Percentiles rank a stretch among this genome's conserved stretches.
These are phyloP conservation scores for Trichoderma sp. DNA, from an alignment of 2,329 filamentous ascomycete genomes.

Conservation along the genomic window DNA sequence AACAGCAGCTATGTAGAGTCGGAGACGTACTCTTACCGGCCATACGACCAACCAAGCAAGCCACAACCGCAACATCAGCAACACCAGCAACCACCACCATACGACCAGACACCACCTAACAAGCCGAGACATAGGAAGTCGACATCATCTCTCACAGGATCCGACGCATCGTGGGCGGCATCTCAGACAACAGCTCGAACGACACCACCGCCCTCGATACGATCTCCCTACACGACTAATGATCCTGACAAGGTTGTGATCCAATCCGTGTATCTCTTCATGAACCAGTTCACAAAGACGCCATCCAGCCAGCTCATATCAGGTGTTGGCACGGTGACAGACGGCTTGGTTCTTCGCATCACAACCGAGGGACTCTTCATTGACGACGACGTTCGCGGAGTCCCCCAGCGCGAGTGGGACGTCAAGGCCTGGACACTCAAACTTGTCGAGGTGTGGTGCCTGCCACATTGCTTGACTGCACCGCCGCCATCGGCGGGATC, in stretches of 20 bases:
- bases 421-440: slow-evolving; percentile 98
- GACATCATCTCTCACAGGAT: slow-evolving; percentile 66
- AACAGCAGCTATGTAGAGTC: slow-evolving; percentile 53
- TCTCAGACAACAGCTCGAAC: slow-evolving; percentile 82
- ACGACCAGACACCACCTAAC: slow-evolving; percentile 50
- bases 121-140: slow-evolving; percentile 32
- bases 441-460: slow-evolving; percentile 83
- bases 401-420: slow-evolving; percentile 97
- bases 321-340: slow-evolving; percentile 79
- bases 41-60: slow-evolving; percentile 58
- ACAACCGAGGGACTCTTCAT: slow-evolving; percentile 95
- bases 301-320: slow-evolving; percentile 87
- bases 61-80: background rate
- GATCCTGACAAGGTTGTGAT: slow-evolving; percentile 97
- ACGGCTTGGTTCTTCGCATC: slow-evolving; percentile 87
- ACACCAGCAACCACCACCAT: slow-evolving; percentile 30
- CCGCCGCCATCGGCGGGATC: slow-evolving; percentile 43
- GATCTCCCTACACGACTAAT: slow-evolving; percentile 78
- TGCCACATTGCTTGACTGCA: slow-evolving; percentile 57
- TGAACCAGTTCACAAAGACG: slow-evolving; percentile 83
- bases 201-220: slow-evolving; percentile 75
- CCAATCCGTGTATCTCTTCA: slow-evolving; percentile 88
- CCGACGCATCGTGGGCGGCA: slow-evolving; percentile 82
- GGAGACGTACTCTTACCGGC: slow-evolving; percentile 69
- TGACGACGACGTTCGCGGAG: slow-evolving; percentile 87